phyloP scores from a whole-genome alignment of 148 eudicot genomes.

The Linanthus parryae region DNA sequence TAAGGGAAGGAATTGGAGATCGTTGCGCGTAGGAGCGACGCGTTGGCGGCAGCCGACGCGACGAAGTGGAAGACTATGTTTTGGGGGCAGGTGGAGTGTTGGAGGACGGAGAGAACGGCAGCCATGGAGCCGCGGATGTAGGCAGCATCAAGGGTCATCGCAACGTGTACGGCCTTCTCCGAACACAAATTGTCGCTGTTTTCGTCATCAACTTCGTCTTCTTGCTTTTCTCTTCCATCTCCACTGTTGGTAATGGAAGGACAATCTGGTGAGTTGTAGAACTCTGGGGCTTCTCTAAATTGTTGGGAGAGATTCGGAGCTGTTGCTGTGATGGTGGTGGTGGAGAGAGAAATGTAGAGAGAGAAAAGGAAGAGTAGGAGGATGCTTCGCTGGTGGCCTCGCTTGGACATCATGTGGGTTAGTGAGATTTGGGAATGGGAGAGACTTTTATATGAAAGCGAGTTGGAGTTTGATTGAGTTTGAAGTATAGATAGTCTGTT shows the following conservation, averaged over 20 bases:
- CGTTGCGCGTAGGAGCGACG: slow-evolving; percentile 3
- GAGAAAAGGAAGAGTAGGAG: not conserved
- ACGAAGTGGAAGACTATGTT: slow-evolving; percentile 17
- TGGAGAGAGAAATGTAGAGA: slow-evolving; percentile 1
- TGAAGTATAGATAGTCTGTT: too few species aligned
- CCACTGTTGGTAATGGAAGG: slow-evolving; percentile 17
- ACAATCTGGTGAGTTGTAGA: slow-evolving; percentile 56
- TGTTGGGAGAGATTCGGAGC: slow-evolving; percentile 1
- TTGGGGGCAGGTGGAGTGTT: slow-evolving; percentile 16
- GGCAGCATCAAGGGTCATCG: slow-evolving; percentile 18
- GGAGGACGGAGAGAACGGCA: slow-evolving; percentile 12
- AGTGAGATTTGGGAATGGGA: slow-evolving; percentile 3
- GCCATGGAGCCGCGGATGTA: slow-evolving; percentile 17
- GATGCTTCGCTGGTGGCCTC: too few species aligned
- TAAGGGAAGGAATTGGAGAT: slow-evolving; percentile 4
- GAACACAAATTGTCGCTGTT: not conserved
- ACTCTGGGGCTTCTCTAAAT: slow-evolving; percentile 75
- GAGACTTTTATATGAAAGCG: too few species aligned
- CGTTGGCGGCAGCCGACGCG: slow-evolving; percentile 10
- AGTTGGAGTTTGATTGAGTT: too few species aligned
- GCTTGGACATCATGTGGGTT: slow-evolving; percentile 12
- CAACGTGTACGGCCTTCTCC: slow-evolving; percentile 13
- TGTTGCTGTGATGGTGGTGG: not conserved
- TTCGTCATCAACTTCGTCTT: too few species aligned
- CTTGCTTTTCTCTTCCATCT: too few species aligned